phyloP scores from a whole-genome alignment of 2,329 filamentous ascomycete genomes.

The Cercospora sojina region DNA sequence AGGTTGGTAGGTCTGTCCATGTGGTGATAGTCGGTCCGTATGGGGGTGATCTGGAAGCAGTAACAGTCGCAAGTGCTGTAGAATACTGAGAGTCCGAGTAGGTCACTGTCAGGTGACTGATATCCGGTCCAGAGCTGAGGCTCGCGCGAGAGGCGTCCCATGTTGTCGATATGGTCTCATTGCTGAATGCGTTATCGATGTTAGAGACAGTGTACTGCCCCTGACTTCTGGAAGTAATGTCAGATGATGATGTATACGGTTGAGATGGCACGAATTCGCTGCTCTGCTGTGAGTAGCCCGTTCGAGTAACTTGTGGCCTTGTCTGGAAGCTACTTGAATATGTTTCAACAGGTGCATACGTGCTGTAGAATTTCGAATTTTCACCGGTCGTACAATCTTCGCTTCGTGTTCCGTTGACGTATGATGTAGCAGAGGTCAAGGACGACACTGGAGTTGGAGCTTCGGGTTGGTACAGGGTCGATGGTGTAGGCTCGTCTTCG shows the following conservation, averaged over 20 bases:
- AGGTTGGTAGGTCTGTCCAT: neutral
- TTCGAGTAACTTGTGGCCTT: neutral
- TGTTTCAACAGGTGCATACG: neutral
- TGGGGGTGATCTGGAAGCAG: neutral
- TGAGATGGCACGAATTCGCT: neutral
- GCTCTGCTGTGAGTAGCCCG: neutral
- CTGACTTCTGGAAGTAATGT: neutral
- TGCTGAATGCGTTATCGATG: neutral
- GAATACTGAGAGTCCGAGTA: neutral
- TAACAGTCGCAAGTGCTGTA: neutral
- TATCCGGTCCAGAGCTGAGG: neutral
- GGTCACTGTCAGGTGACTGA: neutral
- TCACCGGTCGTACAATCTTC: neutral
- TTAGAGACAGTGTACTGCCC: neutral
- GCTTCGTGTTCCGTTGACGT: neutral
- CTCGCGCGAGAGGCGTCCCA: neutral
- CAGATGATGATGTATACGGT: neutral
- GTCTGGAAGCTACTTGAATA: neutral
- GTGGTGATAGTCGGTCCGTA: neutral
- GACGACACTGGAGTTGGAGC: neutral
- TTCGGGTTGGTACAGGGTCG: neutral
- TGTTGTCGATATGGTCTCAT: neutral
- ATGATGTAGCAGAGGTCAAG: neutral
- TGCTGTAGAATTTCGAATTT: neutral
- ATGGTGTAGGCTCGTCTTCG: neutral